Percentiles rank a stretch among this genome's conserved stretches.
These are phyloP conservation scores for Drechslerella dactyloides DNA, from an alignment of 2,329 filamentous ascomycete species.

Conservation along the genomic window DNA sequence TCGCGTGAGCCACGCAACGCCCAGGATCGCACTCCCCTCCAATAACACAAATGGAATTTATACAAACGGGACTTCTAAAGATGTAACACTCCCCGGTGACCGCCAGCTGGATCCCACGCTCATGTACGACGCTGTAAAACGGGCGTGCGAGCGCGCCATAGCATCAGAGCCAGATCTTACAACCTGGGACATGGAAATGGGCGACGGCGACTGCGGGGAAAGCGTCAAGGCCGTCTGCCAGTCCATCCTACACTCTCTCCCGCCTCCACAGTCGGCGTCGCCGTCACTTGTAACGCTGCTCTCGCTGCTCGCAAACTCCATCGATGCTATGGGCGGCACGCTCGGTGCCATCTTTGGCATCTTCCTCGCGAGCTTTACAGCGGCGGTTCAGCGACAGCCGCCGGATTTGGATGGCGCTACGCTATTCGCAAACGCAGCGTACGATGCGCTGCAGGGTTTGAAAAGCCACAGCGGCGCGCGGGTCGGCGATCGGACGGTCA, in stretches of 20 bases:
- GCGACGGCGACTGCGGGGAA: conserved; percentile 88
- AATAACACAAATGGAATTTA: conserved; percentile 54
- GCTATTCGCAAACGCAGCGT: conserved; percentile 50
- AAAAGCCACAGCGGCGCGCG: conserved; percentile 86
- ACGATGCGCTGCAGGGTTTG: conserved; percentile 73
- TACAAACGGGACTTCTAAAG: conserved; percentile 63
- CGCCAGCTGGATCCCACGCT: conserved; percentile 44
- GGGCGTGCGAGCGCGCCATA: conserved; percentile 66
- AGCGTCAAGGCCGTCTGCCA: conserved; percentile 87
- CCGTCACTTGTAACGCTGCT: conserved; percentile 59
- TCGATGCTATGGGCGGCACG: conserved; percentile 67
- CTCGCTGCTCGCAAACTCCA: conserved; percentile 62
- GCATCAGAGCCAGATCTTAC: conserved; percentile 71
- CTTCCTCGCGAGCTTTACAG: conserved; percentile 83
- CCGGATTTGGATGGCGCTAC: conserved; percentile 19
- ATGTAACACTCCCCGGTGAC: conserved; percentile 52
- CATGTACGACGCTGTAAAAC: conserved; percentile 64
- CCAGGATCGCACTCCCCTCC: conserved; percentile 57
- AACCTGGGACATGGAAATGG: conserved; percentile 77
- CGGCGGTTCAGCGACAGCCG: conserved; percentile 59
- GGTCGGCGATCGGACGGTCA: conserved; percentile 84
- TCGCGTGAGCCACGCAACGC: conserved; percentile 66
- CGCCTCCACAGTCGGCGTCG: conserved; percentile 58
- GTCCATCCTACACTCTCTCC: conserved; percentile 60
- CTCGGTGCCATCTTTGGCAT: conserved; percentile 74